A percentile compares a stretch with the other conserved stretches of the same genome.
These are phyloP conservation scores for Mucor mucedo DNA, from an alignment of 371 early-diverging fungal species.

Conservation along the genomic window DNA sequence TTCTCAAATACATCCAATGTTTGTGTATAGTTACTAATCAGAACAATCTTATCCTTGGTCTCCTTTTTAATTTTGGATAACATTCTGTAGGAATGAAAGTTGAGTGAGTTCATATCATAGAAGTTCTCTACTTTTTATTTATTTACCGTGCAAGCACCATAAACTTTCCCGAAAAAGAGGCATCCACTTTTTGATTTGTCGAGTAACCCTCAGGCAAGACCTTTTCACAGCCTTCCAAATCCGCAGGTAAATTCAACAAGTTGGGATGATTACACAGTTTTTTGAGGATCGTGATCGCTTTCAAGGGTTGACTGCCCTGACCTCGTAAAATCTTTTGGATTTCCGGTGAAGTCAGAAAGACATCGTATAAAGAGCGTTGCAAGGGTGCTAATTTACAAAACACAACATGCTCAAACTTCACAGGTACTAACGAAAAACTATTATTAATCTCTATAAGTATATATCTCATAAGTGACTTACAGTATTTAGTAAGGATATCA, in stretches of 20 bases:
- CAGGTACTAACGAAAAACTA: conserved; percentile 69
- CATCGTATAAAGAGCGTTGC: conserved; percentile 83
- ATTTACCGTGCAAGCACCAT: conserved; percentile 72
- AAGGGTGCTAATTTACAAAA: conserved; percentile 84
- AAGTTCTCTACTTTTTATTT: no score
- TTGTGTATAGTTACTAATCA: conserved; percentile 97
- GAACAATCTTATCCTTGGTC: conserved; percentile 92
- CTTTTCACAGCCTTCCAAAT: conserved; percentile 70
- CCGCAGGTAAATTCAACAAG: conserved; percentile 72
- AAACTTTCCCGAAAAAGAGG: conserved; percentile 91
- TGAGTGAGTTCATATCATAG: no score
- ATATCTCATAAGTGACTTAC: conserved; percentile 54
- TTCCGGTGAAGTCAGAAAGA: conserved; percentile 79
- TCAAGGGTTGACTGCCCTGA: conserved; percentile 71
- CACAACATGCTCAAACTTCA: conserved; percentile 96
- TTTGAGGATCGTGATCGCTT: conserved; percentile 88
- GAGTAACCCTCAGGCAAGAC: conserved; percentile 58
- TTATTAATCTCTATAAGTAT: neutral
- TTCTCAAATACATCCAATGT: conserved; percentile 94
- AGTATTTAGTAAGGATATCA: conserved; percentile 92
- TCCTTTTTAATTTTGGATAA: conserved; percentile 71
- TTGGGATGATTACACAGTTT: conserved; percentile 96
- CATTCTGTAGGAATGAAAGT: conserved; percentile 46
- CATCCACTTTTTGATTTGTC: conserved; percentile 53
- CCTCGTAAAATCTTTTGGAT: conserved; percentile 73